Conservation (phyloP, 306 rosid genomes). For the Corylus heterophylla region DNA sequence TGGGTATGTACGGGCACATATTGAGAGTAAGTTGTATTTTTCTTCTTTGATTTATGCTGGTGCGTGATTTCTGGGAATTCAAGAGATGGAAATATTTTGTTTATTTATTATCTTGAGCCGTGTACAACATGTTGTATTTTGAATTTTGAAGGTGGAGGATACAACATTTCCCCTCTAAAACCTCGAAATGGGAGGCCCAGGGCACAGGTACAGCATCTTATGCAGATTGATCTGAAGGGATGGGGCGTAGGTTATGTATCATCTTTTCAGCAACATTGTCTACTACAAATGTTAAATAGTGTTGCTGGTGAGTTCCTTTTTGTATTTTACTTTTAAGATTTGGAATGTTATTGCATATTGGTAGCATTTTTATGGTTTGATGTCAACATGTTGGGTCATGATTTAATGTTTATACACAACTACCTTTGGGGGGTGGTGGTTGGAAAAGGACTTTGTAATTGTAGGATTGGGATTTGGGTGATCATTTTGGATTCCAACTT, state of each 20-base stretch:
- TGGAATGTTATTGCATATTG: not conserved
- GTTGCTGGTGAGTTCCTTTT: slow-evolving; percentile 81
- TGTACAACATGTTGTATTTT: slow-evolving; percentile 10
- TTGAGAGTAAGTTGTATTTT: slow-evolving; percentile 73
- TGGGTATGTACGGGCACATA: slow-evolving; percentile 93
- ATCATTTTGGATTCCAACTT: not conserved
- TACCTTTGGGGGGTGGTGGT: not conserved
- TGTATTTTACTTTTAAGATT: slow-evolving; percentile 9
- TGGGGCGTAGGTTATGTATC: slow-evolving; percentile 94
- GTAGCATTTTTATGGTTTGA: slow-evolving; percentile 1
- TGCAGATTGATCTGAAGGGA: slow-evolving; percentile 98
- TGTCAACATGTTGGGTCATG: not conserved
- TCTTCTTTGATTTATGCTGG: slow-evolving; percentile 16
- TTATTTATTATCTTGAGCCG: not conserved
- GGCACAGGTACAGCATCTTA: slow-evolving; percentile 98
- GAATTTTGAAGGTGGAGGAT: slow-evolving; percentile 83
- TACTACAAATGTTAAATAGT: slow-evolving; percentile 91
- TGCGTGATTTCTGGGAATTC: slow-evolving; percentile 15
- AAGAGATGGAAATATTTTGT: slow-evolving; percentile 24
- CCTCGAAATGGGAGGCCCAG: slow-evolving; percentile 94
- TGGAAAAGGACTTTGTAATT: not conserved
- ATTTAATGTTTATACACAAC: not conserved
- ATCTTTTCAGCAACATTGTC: slow-evolving; percentile 97
- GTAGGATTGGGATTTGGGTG: not conserved
- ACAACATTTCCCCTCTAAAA: slow-evolving; percentile 86